Evolutionary conservation across 495 filamentous ascomycete species (phyloP), one percentile per base, ranked within the genome.

Genomic region (Hyaloscypha hepaticicola): DNA sequence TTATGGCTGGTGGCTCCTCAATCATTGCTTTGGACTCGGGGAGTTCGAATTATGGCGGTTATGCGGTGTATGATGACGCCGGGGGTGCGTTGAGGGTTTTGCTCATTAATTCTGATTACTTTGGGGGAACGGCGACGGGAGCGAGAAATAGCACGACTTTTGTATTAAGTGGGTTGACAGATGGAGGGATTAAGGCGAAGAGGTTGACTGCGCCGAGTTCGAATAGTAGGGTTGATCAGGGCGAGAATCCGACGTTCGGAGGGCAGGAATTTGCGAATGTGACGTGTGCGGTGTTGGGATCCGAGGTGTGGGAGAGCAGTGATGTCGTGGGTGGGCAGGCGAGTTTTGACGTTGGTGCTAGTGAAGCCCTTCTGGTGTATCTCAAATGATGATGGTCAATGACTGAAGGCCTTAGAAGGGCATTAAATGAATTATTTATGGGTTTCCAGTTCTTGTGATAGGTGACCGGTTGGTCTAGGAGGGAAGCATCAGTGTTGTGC

Each of bases 51-150:
- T 83, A 82, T 53, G 85, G 82, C 1, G 81, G 75, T 1, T 86
- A 87, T 57, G 80, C 79, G 0, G 74, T 82, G 2, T 87, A 82
- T 69, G 73, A 78, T 29, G 70, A 77, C 0, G 65, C 67, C 7
- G 75, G 75, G 0, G 63, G 65, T 1, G 79, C 82, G 1, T 53
- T 81, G 19, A 71, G 76, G 9, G 80, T 77, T 22, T 60, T 87
- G 38, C 65, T 87, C 27, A 83, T 84, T 59, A 87, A 87, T 64
- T 85, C 83, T 0, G 80, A 85, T n/a, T 85, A 87, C 66, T 84
- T 79, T 66, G 70, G 73, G 7, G 77, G 73, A 1, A n/a, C n/a
- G n/a, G n/a, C n/a, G 38, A 76, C 72, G 27, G 83, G 82, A 1
- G 79, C 72, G 6, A 73, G 84, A 24, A 69, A 72, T 9, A 79